These are phyloP conservation scores for Monosporozyma servazzii DNA, from an alignment of 805 yeast species.

Conservation along the genomic window DNA sequence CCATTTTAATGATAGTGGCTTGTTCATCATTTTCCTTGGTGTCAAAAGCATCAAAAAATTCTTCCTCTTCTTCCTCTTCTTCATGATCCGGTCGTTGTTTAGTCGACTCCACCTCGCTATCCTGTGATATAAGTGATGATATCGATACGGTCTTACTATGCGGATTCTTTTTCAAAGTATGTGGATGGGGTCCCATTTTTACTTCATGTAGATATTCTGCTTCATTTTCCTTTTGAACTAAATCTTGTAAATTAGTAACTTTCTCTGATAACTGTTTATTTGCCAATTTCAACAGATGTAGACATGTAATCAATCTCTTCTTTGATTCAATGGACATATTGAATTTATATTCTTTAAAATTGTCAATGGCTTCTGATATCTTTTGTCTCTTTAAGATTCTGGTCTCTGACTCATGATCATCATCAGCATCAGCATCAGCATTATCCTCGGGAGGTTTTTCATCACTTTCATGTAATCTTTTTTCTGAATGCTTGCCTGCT, in stretches of 20 bases:
- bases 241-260: slow-evolving; percentile 52
- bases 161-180: not conserved
- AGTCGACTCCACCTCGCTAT: not conserved
- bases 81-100: slow-evolving; percentile 6
- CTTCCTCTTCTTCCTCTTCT: slow-evolving; percentile 23
- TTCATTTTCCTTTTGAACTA: slow-evolving; percentile 40
- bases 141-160: not conserved
- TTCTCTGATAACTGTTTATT: slow-evolving; percentile 65
- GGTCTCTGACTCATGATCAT: not conserved
- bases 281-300: slow-evolving; percentile 72
- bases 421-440: slow-evolving; percentile 10
- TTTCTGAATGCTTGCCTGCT: not conserved
- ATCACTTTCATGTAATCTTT: slow-evolving; percentile 11
- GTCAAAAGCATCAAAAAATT: slow-evolving; percentile 30
- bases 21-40: slow-evolving; percentile 17
- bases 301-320: slow-evolving; percentile 64
- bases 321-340: slow-evolving; percentile 60
- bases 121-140: not conserved
- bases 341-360: slow-evolving; percentile 29
- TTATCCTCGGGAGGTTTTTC: slow-evolving; percentile 8
- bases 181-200: not conserved
- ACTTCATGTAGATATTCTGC: slow-evolving; percentile 10
- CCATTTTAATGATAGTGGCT: slow-evolving; percentile 52
- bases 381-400: slow-evolving; percentile 27
- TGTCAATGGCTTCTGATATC: slow-evolving; percentile 30